Percentiles rank a stretch among this genome's conserved stretches.
Conservation (phyloP, 345 rosid genomes). For the Chamaenerion angustifolium region DNA sequence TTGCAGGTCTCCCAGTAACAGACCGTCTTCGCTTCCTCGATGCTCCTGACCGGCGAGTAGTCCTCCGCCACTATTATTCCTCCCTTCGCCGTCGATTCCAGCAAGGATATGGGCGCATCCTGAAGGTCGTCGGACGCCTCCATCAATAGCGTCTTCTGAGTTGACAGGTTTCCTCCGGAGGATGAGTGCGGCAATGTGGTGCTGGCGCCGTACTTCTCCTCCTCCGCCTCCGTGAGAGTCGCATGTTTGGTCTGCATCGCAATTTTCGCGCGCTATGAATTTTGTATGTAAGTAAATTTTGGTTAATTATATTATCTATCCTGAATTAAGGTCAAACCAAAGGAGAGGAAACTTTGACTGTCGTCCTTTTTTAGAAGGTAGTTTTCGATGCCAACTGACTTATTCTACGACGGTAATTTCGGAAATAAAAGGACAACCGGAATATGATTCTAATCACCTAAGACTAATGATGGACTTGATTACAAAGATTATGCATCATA, state of each 20-base stretch:
- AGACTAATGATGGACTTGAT: too few species aligned
- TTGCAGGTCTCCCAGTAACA: constrained; percentile 39
- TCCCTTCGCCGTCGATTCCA: constrained; percentile 23
- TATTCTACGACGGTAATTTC: too few species aligned
- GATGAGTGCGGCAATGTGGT: neutral
- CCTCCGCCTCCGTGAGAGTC: constrained; percentile 3
- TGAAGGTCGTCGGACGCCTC: constrained; percentile 46
- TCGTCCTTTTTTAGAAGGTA: too few species aligned
- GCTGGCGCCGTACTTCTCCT: neutral
- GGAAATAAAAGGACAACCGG: too few species aligned
- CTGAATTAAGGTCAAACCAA: too few species aligned
- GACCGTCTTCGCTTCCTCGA: constrained; percentile 36
- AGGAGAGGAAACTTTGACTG: too few species aligned
- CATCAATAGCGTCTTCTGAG: neutral
- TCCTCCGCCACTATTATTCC: constrained; percentile 16
- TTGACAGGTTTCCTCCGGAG: too few species aligned
- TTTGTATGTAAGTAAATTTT: too few species aligned
- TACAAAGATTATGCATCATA: too few species aligned
- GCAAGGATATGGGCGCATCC: constrained; percentile 39
- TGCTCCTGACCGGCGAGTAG: constrained; percentile 30
- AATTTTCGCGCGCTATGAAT: neutral
- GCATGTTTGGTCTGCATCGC: constrained; percentile 3
- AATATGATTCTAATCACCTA: too few species aligned
- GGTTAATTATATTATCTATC: too few species aligned
- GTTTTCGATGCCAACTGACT: too few species aligned